Percentiles rank a stretch among this genome's conserved stretches.
These are phyloP conservation scores for Hygrophorus pudorinus DNA, from an alignment of 768 basidiomycete species.

Conservation along the genomic window DNA sequence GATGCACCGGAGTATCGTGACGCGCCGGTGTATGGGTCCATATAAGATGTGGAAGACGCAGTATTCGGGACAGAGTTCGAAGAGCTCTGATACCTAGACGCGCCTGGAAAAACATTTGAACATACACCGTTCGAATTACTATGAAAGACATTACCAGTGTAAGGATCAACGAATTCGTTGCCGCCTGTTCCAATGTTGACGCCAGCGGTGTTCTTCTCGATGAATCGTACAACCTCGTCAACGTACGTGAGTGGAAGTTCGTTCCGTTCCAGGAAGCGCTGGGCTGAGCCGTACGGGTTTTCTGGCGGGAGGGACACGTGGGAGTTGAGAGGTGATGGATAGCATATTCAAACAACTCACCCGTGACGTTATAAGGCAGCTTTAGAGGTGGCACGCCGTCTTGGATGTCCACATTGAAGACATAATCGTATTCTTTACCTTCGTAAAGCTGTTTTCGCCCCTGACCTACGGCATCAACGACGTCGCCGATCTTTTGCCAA, in stretches of 20 bases:
- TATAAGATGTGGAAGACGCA: constrained; percentile 26
- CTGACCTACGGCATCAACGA: constrained; percentile 88
- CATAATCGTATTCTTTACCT: constrained; percentile 96
- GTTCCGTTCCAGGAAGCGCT: constrained; percentile 75
- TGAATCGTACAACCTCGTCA: constrained; percentile 88
- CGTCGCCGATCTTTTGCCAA: constrained; percentile 95
- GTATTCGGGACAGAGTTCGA: constrained; percentile 21
- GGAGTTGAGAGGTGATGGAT: too few relatives aligned
- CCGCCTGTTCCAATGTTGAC: constrained; percentile 55
- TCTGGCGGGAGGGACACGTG: constrained; percentile 35
- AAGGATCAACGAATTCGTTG: constrained; percentile 75
- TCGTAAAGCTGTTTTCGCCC: constrained; percentile 86
- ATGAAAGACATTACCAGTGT: constrained; percentile 49
- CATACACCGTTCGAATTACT: constrained; percentile 3
- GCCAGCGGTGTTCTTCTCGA: constrained; percentile 83
- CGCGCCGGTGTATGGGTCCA: constrained; percentile 65
- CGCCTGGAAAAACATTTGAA: constrained; percentile 28
- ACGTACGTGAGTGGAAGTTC: constrained; percentile 76
- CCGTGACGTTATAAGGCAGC: constrained; percentile 84
- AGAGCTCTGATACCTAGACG: constrained; percentile 51
- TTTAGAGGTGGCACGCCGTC: constrained; percentile 91
- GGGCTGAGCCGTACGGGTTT: constrained; percentile 84
- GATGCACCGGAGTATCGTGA: constrained; percentile 47
- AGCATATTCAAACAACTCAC: constrained; percentile 27
- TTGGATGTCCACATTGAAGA: constrained; percentile 96